Percentiles rank a stretch among this genome's conserved stretches.
phyloP scores from a whole-genome alignment of 768 basidiomycete genomes.

The Filobasidium wieringae region DNA sequence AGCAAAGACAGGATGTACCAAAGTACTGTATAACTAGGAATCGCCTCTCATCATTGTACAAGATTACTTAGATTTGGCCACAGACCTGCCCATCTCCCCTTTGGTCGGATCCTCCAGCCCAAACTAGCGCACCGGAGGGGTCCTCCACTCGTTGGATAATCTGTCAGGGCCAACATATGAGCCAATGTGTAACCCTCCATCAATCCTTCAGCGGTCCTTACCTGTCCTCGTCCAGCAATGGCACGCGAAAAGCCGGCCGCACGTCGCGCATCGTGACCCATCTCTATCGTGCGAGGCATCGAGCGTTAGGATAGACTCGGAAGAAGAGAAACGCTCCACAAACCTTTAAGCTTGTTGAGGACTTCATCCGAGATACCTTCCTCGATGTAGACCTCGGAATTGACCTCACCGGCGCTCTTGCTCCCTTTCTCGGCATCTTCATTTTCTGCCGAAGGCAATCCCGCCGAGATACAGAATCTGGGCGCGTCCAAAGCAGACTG shows the following conservation, averaged over 20 bases:
- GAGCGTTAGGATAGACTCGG: neutral
- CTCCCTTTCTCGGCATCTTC: conserved; percentile 35
- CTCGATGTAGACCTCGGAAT: conserved; percentile 80
- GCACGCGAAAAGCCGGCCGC: conserved; percentile 52
- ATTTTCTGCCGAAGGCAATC: conserved; percentile 52
- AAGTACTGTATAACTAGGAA: neutral
- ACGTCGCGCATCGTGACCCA: conserved; percentile 74
- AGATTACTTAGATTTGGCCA: conserved; percentile 55
- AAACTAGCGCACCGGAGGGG: conserved; percentile 58
- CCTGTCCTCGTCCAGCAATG: conserved; percentile 30
- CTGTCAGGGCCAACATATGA: conserved; percentile 35
- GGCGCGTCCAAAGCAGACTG: conserved; percentile 91
- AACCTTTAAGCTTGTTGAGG: conserved; percentile 57
- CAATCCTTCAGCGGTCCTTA: neutral
- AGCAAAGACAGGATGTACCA: neutral
- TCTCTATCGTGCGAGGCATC: conserved; percentile 43
- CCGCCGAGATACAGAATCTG: conserved; percentile 88
- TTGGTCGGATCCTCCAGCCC: conserved; percentile 89
- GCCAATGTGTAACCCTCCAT: conserved; percentile 1
- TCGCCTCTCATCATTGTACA: neutral
- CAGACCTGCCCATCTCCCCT: conserved; percentile 79
- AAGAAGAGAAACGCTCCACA: neutral
- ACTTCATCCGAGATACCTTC: conserved; percentile 59
- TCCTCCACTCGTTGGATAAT: conserved; percentile 67
- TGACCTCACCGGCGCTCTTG: conserved; percentile 51